phyloP scores from a whole-genome alignment of 495 filamentous ascomycete genomes.

The Xylaria venustula region DNA sequence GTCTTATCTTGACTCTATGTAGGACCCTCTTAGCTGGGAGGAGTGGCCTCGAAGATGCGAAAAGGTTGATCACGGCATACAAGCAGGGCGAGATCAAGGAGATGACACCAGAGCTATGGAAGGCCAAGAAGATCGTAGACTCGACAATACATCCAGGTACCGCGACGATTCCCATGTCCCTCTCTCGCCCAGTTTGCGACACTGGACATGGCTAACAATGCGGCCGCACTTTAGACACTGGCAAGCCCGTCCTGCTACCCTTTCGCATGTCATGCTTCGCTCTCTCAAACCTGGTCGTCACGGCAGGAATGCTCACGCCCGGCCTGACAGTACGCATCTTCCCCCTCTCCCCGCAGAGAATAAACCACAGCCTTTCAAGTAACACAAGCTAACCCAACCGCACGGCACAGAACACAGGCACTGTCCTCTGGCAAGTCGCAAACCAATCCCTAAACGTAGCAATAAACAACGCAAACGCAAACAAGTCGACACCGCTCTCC shows the following conservation, averaged over 20 bases:
- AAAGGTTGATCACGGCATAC: constrained; percentile 71
- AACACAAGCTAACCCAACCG: constrained; percentile 8
- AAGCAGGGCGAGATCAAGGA: constrained; percentile 70
- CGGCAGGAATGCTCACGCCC: constrained; percentile 96
- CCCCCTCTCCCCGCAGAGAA: constrained; percentile 8
- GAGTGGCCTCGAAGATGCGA: constrained; percentile 78
- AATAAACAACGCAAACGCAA: constrained; percentile 95
- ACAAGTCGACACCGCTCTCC: constrained; percentile 88
- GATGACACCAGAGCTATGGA: constrained; percentile 92
- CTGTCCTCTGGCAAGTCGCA: constrained; percentile 89
- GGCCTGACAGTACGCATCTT: constrained; percentile 58
- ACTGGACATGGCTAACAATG: constrained; percentile 18
- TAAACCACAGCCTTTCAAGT: not conserved
- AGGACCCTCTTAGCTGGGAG: constrained; percentile 80
- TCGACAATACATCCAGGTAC: constrained; percentile 91
- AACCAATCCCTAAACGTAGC: constrained; percentile 98
- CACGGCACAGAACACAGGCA: constrained; percentile 71
- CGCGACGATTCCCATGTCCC: constrained; percentile 7
- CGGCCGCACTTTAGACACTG: constrained; percentile 79
- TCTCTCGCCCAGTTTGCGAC: not conserved
- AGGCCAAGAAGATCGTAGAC: constrained; percentile 93
- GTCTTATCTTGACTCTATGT: not conserved
- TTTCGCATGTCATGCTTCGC: constrained; percentile 98
- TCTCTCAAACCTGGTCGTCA: constrained; percentile 89
- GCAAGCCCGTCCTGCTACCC: constrained; percentile 84